Base-by-base conservation (phyloP, 1,139 yeast species). In the Yamadazyma conglobata region DNA sequence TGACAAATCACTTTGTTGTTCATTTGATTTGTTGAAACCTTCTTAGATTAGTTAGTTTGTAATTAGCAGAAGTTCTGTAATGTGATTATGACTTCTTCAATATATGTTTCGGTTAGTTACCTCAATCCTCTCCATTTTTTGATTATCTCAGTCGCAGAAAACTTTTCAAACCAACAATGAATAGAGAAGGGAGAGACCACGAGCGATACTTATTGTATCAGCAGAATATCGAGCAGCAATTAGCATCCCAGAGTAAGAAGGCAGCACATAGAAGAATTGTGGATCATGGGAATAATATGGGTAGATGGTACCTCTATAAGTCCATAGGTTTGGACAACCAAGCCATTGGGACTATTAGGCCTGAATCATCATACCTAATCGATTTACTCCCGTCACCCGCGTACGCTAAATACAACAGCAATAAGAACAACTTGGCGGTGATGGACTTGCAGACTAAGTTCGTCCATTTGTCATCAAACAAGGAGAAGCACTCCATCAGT, bases 401-500 rank as follows among this genome's bases (percentile, higher is more conserved):
- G 4, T 80, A 83, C 48, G 48, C 66, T 7, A 56, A 53, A 32
- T 35, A 42, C 16, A 53, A 51, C 34, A 29, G 34, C 15, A 56
- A 58, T 34, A 63, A 61, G 26, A 58, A 64, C 27, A 64, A 58
- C 33, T 55, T 70, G 37, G 73, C 77, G 6, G 57, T 71, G 4
- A 60, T 77, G 43, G 86, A 85, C 48, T 57, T 78, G 6, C 79
- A 85, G 32, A 74, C 87, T 16, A 89, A 88, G 48, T 89, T 89
- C 53, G 93, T 88, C 2, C 97, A 91, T 60, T 72, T 89, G 30
- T 81, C 95, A 35, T 80, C 93, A 19, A 91, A 89, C 60, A 91
- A 91, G 58, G 88, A 89, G 13, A 81, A 85, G 47, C 96, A 89
- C 58, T 87, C 95, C 1, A 88, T 91, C 31, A 86, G 88, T 48